phyloP scores from a whole-genome alignment of 108 stramenopile species.

The Cylindrotheca fusiformis region DNA sequence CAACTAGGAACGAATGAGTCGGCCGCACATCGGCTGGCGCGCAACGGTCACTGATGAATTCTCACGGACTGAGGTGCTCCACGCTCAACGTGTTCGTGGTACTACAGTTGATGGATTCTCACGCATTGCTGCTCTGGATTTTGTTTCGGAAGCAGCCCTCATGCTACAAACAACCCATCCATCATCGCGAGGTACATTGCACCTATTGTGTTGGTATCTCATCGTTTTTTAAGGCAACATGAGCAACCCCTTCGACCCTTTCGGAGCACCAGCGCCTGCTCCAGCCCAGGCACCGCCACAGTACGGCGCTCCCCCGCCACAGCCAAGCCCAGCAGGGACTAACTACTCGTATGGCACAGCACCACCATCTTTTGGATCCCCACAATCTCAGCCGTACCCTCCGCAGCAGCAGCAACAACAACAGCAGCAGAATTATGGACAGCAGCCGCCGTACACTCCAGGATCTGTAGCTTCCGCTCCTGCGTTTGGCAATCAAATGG shows the following conservation, averaged over 20 bases:
- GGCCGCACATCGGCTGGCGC: too few relatives aligned
- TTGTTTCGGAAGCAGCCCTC: not conserved
- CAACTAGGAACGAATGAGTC: too few relatives aligned
- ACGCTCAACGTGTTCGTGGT: too few relatives aligned
- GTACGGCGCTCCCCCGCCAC: constrained; percentile 4
- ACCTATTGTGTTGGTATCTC: not conserved
- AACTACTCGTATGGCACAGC: constrained; percentile 1
- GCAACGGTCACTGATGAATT: too few relatives aligned
- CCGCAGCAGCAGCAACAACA: constrained; percentile 18
- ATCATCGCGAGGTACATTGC: too few relatives aligned
- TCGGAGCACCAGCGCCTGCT: constrained; percentile 5
- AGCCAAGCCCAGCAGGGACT: not conserved
- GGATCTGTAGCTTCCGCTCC: constrained; percentile 10
- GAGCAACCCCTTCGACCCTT: constrained; percentile 35
- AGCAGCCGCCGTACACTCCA: constrained; percentile 25
- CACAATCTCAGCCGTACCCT: constrained; percentile 19
- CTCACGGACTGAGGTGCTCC: too few relatives aligned
- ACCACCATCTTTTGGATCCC: constrained; percentile 1
- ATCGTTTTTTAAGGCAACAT: not conserved
- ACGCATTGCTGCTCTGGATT: not conserved
- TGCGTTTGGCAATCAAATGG: constrained; percentile 27
- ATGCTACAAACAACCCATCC: not conserved
- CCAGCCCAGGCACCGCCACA: constrained; percentile 2
- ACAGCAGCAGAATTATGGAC: constrained; percentile 19
- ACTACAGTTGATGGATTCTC: too few relatives aligned